Evolutionary conservation across 2,329 filamentous ascomycete genomes (phyloP).

Genomic region (Paracorniculantispora psalliotae): DNA sequence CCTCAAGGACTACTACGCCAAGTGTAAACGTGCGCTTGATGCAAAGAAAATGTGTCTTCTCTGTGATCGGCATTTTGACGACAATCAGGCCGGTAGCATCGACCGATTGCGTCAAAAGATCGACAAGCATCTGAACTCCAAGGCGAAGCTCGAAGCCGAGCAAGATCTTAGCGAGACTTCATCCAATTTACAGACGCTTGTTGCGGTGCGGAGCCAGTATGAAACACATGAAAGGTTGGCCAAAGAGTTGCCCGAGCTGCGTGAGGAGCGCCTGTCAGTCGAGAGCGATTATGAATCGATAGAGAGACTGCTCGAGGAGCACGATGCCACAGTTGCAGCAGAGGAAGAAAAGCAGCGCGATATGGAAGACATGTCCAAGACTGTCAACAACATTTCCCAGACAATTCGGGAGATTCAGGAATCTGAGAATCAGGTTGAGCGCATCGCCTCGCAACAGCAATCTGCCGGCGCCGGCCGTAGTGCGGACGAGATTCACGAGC

Average conservation of each 20-base stretch:
- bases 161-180: constrained; percentile 51
- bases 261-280: constrained; percentile 56
- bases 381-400: constrained; percentile 69
- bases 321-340: constrained; percentile 62
- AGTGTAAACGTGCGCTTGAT: constrained; percentile 61
- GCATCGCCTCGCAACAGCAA: constrained; percentile 71
- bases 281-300: constrained; percentile 58
- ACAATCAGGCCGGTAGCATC: constrained; percentile 49
- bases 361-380: constrained; percentile 70
- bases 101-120: constrained; percentile 64
- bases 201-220: constrained; percentile 60
- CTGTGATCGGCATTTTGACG: constrained; percentile 66
- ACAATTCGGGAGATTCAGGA: constrained; percentile 67
- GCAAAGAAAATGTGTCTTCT: constrained; percentile 69
- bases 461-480: constrained; percentile 61
- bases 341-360: constrained; percentile 64
- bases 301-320: constrained; percentile 58
- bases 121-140: constrained; percentile 56
- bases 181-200: constrained; percentile 52
- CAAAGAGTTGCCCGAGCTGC: constrained; percentile 64
- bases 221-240: constrained; percentile 69
- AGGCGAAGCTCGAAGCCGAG: constrained; percentile 58
- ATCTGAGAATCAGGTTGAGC: constrained; percentile 67
- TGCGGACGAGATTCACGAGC: constrained; percentile 77
- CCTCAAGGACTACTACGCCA: constrained; percentile 65